These are phyloP conservation scores for Penicillium subrubescens DNA, from an alignment of 495 filamentous ascomycete genomes.

Conservation along the genomic window DNA sequence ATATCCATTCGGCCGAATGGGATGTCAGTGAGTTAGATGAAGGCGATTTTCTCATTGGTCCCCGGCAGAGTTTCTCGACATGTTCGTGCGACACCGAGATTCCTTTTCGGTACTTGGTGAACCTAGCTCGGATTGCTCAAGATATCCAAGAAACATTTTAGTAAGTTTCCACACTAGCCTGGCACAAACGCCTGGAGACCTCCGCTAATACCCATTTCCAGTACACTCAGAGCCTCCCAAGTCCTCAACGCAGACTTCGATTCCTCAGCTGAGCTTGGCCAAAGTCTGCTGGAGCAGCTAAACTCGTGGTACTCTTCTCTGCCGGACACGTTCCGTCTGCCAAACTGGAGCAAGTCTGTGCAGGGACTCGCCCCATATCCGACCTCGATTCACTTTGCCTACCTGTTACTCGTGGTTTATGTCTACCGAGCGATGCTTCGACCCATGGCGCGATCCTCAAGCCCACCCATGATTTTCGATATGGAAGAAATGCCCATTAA, in stretches of 20 bases:
- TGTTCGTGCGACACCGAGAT: slow-evolving; percentile 26
- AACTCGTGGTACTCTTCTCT: slow-evolving; percentile 37
- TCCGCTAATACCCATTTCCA: background rate
- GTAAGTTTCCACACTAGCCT: slow-evolving; percentile 17
- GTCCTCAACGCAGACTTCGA: slow-evolving; percentile 29
- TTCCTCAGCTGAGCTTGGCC: slow-evolving; percentile 32
- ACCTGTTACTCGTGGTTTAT: slow-evolving; percentile 37
- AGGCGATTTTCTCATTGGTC: slow-evolving; percentile 61
- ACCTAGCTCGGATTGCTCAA: slow-evolving; percentile 34
- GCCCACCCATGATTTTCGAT: slow-evolving; percentile 38
- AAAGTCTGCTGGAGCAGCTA: slow-evolving; percentile 28
- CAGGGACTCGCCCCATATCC: slow-evolving; percentile 32
- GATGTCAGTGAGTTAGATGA: slow-evolving; percentile 68
- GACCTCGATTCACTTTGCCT: slow-evolving; percentile 40
- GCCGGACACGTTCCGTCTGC: slow-evolving; percentile 30
- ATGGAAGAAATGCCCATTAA: slow-evolving; percentile 31
- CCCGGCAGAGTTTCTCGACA: slow-evolving; percentile 27
- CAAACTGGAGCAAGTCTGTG: slow-evolving; percentile 38
- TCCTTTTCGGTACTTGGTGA: slow-evolving; percentile 30
- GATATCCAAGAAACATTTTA: slow-evolving; percentile 39
- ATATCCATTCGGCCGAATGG: slow-evolving; percentile 79
- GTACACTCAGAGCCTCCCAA: slow-evolving; percentile 39
- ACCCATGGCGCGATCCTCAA: slow-evolving; percentile 33
- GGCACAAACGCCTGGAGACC: background rate
- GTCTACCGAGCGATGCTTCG: slow-evolving; percentile 42